phyloP scores from a whole-genome alignment of 176 grass and related monocot genomes.

The Miscanthus lutarioriparius region DNA sequence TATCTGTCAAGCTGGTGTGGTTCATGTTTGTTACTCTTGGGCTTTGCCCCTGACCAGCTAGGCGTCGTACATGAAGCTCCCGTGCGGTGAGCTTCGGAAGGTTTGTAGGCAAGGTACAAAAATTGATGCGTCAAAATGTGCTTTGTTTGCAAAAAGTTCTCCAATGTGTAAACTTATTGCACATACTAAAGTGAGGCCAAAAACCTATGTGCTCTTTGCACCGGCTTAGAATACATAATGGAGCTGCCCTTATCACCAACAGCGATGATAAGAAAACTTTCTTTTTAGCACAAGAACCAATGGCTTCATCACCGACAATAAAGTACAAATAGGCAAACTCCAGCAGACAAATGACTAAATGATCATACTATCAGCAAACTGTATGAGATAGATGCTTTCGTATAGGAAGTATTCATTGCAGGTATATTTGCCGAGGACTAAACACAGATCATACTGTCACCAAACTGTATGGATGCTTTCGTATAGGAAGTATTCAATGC shows the following conservation, averaged over 20 bases:
- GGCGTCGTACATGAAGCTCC: too few species aligned
- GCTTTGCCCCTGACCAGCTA: too few species aligned
- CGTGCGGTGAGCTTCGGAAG: too few species aligned
- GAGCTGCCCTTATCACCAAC: neutral
- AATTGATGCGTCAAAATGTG: neutral
- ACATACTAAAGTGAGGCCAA: neutral
- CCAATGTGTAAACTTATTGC: neutral
- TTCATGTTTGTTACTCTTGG: too few species aligned
- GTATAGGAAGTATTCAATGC: neutral
- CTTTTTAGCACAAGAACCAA: neutral
- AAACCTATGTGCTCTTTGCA: neutral
- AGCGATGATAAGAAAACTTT: neutral
- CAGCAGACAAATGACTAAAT: neutral
- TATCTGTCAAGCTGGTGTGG: too few species aligned
- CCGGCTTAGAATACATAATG: neutral
- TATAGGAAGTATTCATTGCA: neutral
- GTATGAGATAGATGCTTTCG: neutral
- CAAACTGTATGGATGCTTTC: slow-evolving; percentile 6
- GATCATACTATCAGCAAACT: neutral
- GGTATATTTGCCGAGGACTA: slow-evolving; percentile 8
- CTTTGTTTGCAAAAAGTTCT: neutral
- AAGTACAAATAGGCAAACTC: neutral
- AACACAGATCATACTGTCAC: neutral
- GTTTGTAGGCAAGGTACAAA: neutral
- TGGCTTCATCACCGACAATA: neutral